Conservation (phyloP, 441 rosid genomes). For the Capsella rubella region DNA sequence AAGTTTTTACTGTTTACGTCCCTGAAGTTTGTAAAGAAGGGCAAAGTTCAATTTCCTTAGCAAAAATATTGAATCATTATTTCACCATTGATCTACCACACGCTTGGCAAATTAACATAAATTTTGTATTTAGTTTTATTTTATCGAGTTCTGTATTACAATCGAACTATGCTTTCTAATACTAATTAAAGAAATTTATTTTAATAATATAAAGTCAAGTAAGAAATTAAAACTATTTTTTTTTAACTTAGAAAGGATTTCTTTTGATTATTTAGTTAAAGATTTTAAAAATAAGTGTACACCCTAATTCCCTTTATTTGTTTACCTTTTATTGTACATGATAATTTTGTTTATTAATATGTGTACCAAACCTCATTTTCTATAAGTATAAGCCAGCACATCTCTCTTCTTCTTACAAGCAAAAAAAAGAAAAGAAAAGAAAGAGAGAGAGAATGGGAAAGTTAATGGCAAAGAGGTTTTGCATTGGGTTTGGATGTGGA, state of each 20-base stretch:
- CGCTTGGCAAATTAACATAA: too few relatives aligned
- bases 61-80: too few relatives aligned
- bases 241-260: too few relatives aligned
- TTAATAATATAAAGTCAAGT: not conserved
- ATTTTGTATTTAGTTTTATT: too few relatives aligned
- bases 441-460: constrained; percentile 59
- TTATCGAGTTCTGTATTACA: too few relatives aligned
- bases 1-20: too few relatives aligned
- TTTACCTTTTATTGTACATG: not conserved
- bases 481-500: constrained; percentile 63
- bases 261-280: not conserved
- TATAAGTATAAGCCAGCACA: constrained; percentile 42
- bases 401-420: constrained; percentile 25
- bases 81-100: too few relatives aligned
- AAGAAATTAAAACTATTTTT: not conserved
- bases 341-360: constrained; percentile 5
- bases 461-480: constrained; percentile 77
- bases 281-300: not conserved
- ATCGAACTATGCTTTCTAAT: not conserved
- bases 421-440: not conserved
- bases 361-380: constrained; percentile 36
- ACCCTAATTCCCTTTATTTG: not conserved
- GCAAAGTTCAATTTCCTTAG: too few relatives aligned
- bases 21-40: too few relatives aligned
- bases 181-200: not conserved